phyloP scores from a whole-genome alignment of 306 rosid species.

The Cucurbita moschata region DNA sequence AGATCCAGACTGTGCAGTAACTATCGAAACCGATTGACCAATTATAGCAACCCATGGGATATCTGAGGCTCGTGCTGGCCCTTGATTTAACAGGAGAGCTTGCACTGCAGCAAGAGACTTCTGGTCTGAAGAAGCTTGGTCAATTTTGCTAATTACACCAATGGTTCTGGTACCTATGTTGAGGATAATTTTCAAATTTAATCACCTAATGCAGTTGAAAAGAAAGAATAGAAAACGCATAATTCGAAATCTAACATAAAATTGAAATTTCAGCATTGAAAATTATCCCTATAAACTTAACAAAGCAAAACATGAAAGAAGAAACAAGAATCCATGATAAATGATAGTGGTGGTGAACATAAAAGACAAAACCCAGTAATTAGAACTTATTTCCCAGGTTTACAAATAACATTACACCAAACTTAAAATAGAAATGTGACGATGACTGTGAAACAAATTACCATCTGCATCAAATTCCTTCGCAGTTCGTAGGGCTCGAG shows the following conservation, averaged over 20 bases:
- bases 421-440: not conserved
- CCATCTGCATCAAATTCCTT: slow-evolving; percentile 90
- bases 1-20: slow-evolving; percentile 89
- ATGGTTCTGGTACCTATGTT: slow-evolving; percentile 73
- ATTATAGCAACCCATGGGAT: slow-evolving; percentile 93
- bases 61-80: slow-evolving; percentile 73
- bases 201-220: slow-evolving; percentile 2
- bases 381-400: not conserved
- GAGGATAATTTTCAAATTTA: slow-evolving; percentile 6
- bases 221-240: slow-evolving; percentile 3
- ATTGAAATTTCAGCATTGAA: not conserved
- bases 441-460: slow-evolving; percentile 10
- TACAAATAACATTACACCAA: not conserved
- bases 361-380: not conserved
- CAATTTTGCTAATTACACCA: slow-evolving; percentile 85
- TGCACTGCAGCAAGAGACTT: slow-evolving; percentile 90
- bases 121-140: slow-evolving; percentile 86
- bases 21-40: slow-evolving; percentile 90
- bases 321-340: not conserved
- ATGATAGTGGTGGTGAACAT: not conserved
- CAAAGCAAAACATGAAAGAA: not conserved
- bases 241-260: not conserved
- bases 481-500: slow-evolving; percentile 64
- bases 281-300: not conserved
- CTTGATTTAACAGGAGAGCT: slow-evolving; percentile 80